A percentile compares a stretch with the other conserved stretches of the same genome.
These are phyloP conservation scores for Fomitiporia mediterranea DNA, from an alignment of 1,284 basidiomycete genomes.

Conservation along the genomic window DNA sequence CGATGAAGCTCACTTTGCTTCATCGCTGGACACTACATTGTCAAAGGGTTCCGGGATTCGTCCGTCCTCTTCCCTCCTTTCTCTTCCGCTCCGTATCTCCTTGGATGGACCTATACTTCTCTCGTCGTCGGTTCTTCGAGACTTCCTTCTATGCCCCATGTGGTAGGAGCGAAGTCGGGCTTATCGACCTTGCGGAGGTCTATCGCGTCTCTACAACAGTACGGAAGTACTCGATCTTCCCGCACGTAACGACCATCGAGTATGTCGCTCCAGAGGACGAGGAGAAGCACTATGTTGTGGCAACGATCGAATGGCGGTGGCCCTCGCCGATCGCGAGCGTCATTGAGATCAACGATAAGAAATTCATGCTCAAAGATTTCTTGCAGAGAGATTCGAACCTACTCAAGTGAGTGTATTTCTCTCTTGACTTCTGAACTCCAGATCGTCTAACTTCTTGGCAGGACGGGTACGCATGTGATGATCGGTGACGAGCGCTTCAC, in stretches of 20 bases:
- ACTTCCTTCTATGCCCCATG: conserved; percentile 2
- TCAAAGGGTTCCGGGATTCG: not conserved
- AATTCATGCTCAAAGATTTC: conserved; percentile 1
- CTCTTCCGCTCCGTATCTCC: not conserved
- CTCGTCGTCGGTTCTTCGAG: conserved; percentile 8
- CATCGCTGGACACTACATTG: not conserved
- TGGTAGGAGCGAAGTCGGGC: not conserved
- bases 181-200: not conserved
- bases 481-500: not conserved
- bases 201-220: conserved; percentile 9
- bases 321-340: conserved; percentile 1
- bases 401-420: conserved; percentile 1
- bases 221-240: conserved; percentile 1
- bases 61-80: not conserved
- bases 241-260: conserved; percentile 8
- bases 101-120: conserved; percentile 9
- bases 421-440: not conserved
- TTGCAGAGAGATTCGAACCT: conserved; percentile 3
- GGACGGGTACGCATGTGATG: conserved; percentile 2
- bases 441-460: not conserved
- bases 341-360: conserved; percentile 7
- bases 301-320: conserved; percentile 7
- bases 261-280: conserved; percentile 3
- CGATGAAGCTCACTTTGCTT: not conserved
- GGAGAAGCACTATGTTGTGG: not conserved